Evolutionary conservation across 768 basidiomycete species (phyloP), one percentile per base, ranked within the genome.

Genomic region (Lactifluus hygrophoroides): DNA sequence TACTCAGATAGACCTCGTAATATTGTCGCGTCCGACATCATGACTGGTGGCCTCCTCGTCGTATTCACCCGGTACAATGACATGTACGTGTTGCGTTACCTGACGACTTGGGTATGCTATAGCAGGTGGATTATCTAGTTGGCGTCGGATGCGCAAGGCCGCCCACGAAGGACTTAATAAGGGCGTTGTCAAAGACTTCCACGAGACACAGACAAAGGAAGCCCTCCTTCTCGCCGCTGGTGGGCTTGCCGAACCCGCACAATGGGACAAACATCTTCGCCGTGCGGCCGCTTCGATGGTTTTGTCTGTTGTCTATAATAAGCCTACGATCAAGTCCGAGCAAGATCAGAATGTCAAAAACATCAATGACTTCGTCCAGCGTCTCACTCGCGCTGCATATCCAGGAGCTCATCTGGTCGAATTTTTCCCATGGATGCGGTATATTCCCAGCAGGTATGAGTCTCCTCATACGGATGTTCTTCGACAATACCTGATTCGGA

Each of bases 81-180:
- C 7, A 25, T 62, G 56, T 60, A 21, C 37, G 57, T 61, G 30
- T 37, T 43, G 5, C 55, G 30, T 37, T 43, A 3, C 55, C 21
- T 30, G 3, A 40, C 14, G 30, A 32, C 28, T 30, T 5, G 6
- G 14, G 45, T 19, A 8, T 23, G 27, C n/a, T 17, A 17, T 51
- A 38, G 30, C 38, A 30, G 30, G 3, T 17, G n/a, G 13, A 17
- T 23, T 38, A 53, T n/a, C 8, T 11, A 74, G 72, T 27, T 74
- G 72, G 72, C 66, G 70, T 27, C 62, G 69, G 14, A 69, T 71
- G 69, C 69, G 72, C 19, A 67, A 71, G 17, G 69, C 71, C 1
- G 68, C 68, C 3, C 70, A 73, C 56, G 72, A 73, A 43, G 69
- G 70, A 6, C 69, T 74, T 30, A 67, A 67, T 51, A 66, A 66